Base-by-base conservation (phyloP, 2,329 filamentous ascomycete species). In the Xylariomycetidae sp. region DNA sequence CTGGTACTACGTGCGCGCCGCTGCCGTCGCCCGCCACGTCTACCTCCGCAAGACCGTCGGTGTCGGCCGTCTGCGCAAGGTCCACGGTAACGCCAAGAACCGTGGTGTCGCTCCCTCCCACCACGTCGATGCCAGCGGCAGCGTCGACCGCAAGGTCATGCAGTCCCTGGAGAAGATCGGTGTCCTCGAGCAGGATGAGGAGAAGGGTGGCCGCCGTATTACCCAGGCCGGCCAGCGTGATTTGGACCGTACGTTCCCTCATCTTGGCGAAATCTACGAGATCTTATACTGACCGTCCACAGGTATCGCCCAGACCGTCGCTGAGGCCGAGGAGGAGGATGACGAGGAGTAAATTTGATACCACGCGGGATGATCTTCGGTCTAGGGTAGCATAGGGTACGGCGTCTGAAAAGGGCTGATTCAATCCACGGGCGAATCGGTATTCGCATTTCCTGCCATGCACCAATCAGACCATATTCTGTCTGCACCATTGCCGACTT, bases 41-140 rank as follows among this genome's bases (percentile, higher is more conserved):
- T 98, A 98, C 79, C 78, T 98, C 68, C 85, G 92, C 75, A 98
- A 98, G 80, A 95, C 89, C 47, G 89, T 98, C 64, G 92, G 92
- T 78, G 87, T 98, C 56, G 92, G 92, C 71, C 88, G 92, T 63
- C 82, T 98, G 57, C 85, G 90, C 69, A 95, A 94, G 76, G 85
- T 84, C 50, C 92, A 98, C 80, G 92, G 88, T 59, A 84, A 79
- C 56, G 84, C 85, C 75, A 95, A 94, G 82, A 98, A 96, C 84
- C 88, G 92, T 57, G 92, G 92, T 58, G 79, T 79, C 56, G 79
- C 84, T 54, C 92, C 92, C 64, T 86, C 81, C 49, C 82, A 94
- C 72, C 92, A 98, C 79, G 86, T 95, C 59, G 85, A 95, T 64
- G 92, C 89, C 67, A 89, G 82, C 54, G 90, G 90, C 66, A 82